A percentile compares a stretch with the other conserved stretches of the same genome.
Conservation (phyloP, 352 stramenopile species). For the Thalassiosira gravida region DNA sequence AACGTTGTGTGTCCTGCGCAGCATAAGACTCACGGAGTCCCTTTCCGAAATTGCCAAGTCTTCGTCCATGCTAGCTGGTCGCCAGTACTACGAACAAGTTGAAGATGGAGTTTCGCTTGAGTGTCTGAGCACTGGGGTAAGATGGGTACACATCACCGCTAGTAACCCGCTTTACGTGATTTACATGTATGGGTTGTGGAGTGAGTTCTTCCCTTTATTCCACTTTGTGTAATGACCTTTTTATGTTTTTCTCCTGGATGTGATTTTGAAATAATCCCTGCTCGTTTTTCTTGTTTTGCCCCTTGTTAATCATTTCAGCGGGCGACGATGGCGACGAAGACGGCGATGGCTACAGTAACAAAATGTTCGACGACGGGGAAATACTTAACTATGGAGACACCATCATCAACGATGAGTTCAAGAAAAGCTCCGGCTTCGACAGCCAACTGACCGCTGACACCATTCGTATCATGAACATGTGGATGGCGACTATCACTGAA, state of each 20-base stretch:
- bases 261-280: no score
- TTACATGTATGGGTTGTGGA: conserved; percentile 66
- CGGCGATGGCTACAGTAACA: conserved; percentile 53
- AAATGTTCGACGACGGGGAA: conserved; percentile 71
- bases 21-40: not conserved
- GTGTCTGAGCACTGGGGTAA: conserved; percentile 28
- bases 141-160: conserved; percentile 25
- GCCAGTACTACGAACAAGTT: conserved; percentile 22
- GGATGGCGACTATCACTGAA: conserved; percentile 70
- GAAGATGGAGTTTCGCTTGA: conserved; percentile 45
- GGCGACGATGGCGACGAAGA: conserved; percentile 50
- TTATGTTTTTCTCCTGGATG: no score
- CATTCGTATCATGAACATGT: conserved; percentile 73
- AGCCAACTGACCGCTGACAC: conserved; percentile 67
- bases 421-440: conserved; percentile 52
- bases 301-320: no score
- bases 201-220: no score
- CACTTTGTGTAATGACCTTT: no score
- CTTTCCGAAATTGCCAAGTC: not conserved
- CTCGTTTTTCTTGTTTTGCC: no score
- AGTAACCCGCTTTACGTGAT: conserved; percentile 58
- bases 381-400: conserved; percentile 75
- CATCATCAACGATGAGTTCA: conserved; percentile 77
- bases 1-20: not conserved
- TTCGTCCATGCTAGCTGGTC: not conserved